phyloP scores from a whole-genome alignment of 805 yeast genomes.

The Candida maesae region DNA sequence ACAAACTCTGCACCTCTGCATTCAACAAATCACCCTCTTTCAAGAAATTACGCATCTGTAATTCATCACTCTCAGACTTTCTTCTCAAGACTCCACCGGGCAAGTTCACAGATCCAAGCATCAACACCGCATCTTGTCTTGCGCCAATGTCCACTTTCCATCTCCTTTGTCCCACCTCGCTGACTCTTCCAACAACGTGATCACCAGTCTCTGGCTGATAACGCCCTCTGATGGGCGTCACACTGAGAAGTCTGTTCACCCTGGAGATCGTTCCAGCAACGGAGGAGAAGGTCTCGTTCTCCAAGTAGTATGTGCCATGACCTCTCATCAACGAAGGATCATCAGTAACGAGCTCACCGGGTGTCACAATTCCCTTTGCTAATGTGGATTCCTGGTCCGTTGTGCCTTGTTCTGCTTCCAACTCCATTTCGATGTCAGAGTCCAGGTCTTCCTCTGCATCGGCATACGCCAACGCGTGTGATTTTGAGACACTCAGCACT shows the following conservation, averaged over 20 bases:
- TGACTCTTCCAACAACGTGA: conserved; percentile 88
- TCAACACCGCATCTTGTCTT: conserved; percentile 85
- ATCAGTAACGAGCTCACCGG: conserved; percentile 94
- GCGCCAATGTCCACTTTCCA: conserved; percentile 98
- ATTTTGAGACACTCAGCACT: conserved; percentile 18
- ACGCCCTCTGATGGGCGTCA: conserved; percentile 79
- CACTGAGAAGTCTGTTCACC: conserved; percentile 84
- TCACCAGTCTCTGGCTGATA: conserved; percentile 96
- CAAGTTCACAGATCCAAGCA: conserved; percentile 92
- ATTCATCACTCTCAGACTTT: conserved; percentile 91
- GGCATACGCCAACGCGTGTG: conserved; percentile 14
- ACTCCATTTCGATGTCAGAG: conserved; percentile 36
- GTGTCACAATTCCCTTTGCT: conserved; percentile 63
- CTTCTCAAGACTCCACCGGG: conserved; percentile 97
- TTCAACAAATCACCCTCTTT: conserved; percentile 95
- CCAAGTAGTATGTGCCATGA: conserved; percentile 86
- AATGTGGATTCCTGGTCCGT: conserved; percentile 23
- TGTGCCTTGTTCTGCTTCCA: too few species aligned
- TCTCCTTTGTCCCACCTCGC: conserved; percentile 88
- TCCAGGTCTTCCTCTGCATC: conserved; percentile 30
- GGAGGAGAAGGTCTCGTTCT: conserved; percentile 76
- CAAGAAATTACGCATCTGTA: conserved; percentile 89
- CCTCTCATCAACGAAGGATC: conserved; percentile 99
- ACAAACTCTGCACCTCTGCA: conserved; percentile 92
- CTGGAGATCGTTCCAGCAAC: conserved; percentile 88